These are phyloP conservation scores for Alternaria dauci DNA, from an alignment of 2,329 filamentous ascomycete species.

Conservation along the genomic window DNA sequence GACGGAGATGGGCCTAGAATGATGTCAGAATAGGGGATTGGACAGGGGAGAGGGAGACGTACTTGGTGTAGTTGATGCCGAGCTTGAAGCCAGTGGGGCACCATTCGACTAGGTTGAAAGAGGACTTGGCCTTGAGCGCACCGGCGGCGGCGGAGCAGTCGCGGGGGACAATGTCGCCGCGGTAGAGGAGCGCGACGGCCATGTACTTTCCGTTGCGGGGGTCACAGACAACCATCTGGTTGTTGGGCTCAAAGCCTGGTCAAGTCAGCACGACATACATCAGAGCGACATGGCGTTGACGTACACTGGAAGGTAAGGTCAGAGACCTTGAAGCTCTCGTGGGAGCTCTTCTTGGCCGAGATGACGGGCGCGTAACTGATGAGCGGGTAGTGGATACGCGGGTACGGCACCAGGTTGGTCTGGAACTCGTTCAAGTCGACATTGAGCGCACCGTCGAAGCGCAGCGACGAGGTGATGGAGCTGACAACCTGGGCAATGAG, in stretches of 20 bases:
- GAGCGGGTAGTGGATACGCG: conserved; percentile 76
- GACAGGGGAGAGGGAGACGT: conserved; percentile 11
- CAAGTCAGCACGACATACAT: conserved; percentile 36
- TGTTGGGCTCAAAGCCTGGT: conserved; percentile 77
- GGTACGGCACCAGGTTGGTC: conserved; percentile 77
- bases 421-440: conserved; percentile 81
- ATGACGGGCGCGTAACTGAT: conserved; percentile 78
- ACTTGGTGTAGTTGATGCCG: conserved; percentile 75
- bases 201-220: conserved; percentile 80
- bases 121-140: conserved; percentile 73
- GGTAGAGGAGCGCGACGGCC: conserved; percentile 76
- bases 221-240: conserved; percentile 80
- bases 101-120: conserved; percentile 79
- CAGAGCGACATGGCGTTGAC: conserved; percentile 7
- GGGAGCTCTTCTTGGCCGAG: conserved; percentile 77
- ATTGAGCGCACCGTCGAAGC: conserved; percentile 76
- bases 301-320: conserved; percentile 78
- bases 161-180: conserved; percentile 74
- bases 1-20: conserved; percentile 86
- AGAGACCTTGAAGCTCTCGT: conserved; percentile 87
- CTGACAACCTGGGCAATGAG: conserved; percentile 78
- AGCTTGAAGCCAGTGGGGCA: conserved; percentile 80
- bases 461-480: conserved; percentile 76
- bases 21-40: not conserved
- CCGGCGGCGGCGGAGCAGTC: conserved; percentile 74